Base-by-base conservation (phyloP, 345 rosid species). In the Sisymbrium altissimum region DNA sequence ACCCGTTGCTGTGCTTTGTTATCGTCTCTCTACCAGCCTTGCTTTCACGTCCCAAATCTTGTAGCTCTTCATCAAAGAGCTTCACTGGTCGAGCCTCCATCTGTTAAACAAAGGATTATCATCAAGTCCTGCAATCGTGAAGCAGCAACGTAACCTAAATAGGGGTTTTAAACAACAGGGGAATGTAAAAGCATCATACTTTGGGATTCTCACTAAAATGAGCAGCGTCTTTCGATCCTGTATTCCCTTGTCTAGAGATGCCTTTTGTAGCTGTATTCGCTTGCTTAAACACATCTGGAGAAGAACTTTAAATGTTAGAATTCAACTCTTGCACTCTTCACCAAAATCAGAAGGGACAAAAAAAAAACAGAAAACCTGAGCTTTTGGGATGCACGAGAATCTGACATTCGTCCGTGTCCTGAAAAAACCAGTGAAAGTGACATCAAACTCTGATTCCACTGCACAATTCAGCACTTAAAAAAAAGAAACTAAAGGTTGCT, bases 371-470 rank as follows among this genome's bases (percentile, higher is more conserved):
- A 56, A 64, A 67, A 74, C 76, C 68, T 79, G 81, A 75, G 45
- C 53, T 61, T 8, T 33, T 38, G 2, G 84, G 68, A 13, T 60
- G 65, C 43, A 38, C 45, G 46, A 67, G 76, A 68, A 79, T 81
- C 75, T 61, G 79, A 36, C 74, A 77, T 75, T 44, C 72, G 41
- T 79, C 86, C 48, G 48, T 45, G 64, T 64, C 86, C 97, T 86
- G 86, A 65, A 55, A 75, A 64, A 68, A 71, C 3, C 45, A 68
- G 23, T 45, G 25, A 54, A 63, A 43, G 35, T 50, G 13, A 52
- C 68, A 66, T 45, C 66, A 74, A 56, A 57, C 58, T 56, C 29
- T 35, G 29, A 36, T 66, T 17, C 27, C 19, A 72, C 39, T 36
- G 2, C 29, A 21, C 21, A 71, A 9, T 15, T 57, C 44, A 39